Base-by-base conservation (phyloP, 371 early-diverging fungal species). In the Smittium culicis region DNA sequence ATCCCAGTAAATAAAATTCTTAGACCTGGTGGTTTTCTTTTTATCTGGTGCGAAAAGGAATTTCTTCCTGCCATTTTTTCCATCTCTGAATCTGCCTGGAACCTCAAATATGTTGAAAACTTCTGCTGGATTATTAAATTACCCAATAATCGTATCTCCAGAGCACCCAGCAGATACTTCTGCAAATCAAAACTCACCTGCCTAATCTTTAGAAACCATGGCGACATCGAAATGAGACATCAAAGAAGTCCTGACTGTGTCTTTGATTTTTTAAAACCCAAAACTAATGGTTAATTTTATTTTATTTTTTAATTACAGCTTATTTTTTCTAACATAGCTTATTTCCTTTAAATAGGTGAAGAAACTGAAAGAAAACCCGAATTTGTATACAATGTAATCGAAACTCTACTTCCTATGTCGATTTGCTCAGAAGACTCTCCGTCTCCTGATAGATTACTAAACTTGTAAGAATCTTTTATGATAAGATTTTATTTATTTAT, bases 41-140 rank as follows among this genome's bases (percentile, higher is more conserved):
- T 95, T 72, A 86, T 93, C 27, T 95, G 94, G 94, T 74, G 85
- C 35, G 92, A 92, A 70, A 95, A 93, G 72, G 92, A 90, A 72
- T 83, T 87, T 72, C 73, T 91, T 24, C 90, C 89, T n/a, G 81
- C 83, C 54, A 80, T 93, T 57, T 83, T 93, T 34, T 75, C 71
- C 45, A 75, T 90, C 34, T 84, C 85, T 27, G 83, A 86, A 34
- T 45, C 54, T 34, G 71, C 67, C 31, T 93, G 95, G 93, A 86
- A 86, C n/a, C 89, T 92, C 74, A 87, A 88, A 67, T 95, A 95
- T 68, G 92, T 93, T 1, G 95, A 95, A 72, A 95, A 93, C 79
- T 89, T 93, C 76, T 89, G 89, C 72, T 95, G 95, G 94, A 87
- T 93, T 71, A 91, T 91, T 69, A 81, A 87, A 67, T 80, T 80